Conservation (phyloP, 202 grass and related monocot genomes). For the Dendrocalamus latiflorus region DNA sequence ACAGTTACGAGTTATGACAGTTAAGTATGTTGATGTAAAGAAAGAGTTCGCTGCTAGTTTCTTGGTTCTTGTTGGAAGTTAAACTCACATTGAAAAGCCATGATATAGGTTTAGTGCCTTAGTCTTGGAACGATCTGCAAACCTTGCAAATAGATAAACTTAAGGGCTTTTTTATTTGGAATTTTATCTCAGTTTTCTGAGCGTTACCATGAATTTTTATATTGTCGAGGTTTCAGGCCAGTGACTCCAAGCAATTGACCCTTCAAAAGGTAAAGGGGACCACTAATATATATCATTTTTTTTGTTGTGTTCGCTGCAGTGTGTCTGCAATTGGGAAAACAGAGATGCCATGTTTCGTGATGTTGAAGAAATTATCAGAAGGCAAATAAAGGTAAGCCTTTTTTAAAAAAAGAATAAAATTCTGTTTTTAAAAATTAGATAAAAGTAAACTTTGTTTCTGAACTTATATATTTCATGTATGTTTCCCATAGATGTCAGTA, state of each 20-base stretch:
- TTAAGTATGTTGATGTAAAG: background rate
- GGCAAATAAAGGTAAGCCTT: slow-evolving; percentile 57
- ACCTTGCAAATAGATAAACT: background rate
- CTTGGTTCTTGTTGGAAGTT: background rate
- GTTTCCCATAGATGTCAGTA: slow-evolving; percentile 52
- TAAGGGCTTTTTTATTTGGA: slow-evolving; percentile 2
- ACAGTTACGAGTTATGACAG: too few relatives aligned
- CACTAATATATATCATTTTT: background rate
- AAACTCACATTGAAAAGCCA: background rate
- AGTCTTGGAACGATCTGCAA: background rate
- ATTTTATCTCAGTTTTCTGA: background rate
- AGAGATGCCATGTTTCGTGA: slow-evolving; percentile 63
- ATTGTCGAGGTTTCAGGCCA: background rate
- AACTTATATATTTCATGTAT: background rate
- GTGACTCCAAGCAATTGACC: background rate
- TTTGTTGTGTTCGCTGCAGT: slow-evolving; percentile 42
- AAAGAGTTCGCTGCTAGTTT: background rate
- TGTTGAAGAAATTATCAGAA: too few relatives aligned
- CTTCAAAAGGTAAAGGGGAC: background rate
- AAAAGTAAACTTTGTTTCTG: too few relatives aligned
- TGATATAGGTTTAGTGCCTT: background rate
- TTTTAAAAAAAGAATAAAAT: background rate
- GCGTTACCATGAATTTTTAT: background rate
- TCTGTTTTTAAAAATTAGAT: too few relatives aligned
- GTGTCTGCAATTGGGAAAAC: slow-evolving; percentile 88